Evolutionary conservation across 2,329 filamentous ascomycete species (phyloP).

Genomic region (Massarina eburnea): DNA sequence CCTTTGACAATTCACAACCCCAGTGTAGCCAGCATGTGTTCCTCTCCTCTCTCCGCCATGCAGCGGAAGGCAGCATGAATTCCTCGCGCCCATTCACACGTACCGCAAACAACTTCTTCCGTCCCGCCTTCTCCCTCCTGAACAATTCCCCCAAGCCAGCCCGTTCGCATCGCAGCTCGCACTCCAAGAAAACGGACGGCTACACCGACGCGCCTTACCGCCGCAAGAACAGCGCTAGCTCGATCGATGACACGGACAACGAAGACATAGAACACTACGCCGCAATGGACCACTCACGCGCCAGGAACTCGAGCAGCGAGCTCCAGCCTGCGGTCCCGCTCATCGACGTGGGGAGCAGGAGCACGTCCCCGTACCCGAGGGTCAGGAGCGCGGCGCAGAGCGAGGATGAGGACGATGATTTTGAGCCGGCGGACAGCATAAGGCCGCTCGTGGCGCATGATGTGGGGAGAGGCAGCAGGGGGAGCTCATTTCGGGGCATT

Average conservation of each 20-base stretch:
- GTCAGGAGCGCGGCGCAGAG: constrained; percentile 46
- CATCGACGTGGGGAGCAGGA: constrained; percentile 47
- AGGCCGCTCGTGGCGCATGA: constrained; percentile 41
- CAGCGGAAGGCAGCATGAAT: constrained; percentile 35
- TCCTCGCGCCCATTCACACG: constrained; percentile 37
- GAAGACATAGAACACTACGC: constrained; percentile 39
- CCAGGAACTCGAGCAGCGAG: constrained; percentile 35
- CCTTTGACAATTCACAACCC: not conserved
- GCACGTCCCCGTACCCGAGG: constrained; percentile 49
- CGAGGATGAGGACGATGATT: constrained; percentile 52
- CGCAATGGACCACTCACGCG: constrained; percentile 27
- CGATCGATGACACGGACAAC: constrained; percentile 42
- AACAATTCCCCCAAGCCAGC: constrained; percentile 25
- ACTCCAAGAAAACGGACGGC: constrained; percentile 16
- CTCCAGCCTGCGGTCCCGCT: constrained; percentile 46
- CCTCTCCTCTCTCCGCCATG: constrained; percentile 15
- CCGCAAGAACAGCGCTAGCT: constrained; percentile 35
- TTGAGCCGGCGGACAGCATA: constrained; percentile 40
- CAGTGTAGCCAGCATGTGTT: not conserved
- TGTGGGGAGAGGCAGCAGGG: constrained; percentile 26
- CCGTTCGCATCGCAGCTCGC: not conserved
- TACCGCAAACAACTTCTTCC: constrained; percentile 32
- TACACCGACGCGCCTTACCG: constrained; percentile 22
- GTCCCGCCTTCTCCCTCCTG: constrained; percentile 39
- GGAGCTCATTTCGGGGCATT: constrained; percentile 16